A percentile compares a stretch with the other conserved stretches of the same genome.
phyloP scores from a whole-genome alignment of 306 rosid genomes.

The Betula pendula region DNA sequence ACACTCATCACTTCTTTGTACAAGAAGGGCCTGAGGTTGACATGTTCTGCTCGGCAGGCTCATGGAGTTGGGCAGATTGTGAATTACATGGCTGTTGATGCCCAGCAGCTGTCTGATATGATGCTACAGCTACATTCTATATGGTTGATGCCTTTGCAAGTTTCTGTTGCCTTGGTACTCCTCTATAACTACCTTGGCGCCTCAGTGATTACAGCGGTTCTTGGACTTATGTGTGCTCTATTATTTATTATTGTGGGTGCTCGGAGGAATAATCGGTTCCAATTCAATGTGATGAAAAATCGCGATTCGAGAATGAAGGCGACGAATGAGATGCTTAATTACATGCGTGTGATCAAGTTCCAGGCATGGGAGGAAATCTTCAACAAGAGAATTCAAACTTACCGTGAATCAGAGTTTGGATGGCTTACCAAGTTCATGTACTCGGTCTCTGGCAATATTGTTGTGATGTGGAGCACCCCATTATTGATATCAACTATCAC shows the following conservation, averaged over 20 bases:
- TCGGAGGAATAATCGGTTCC: constrained; percentile 54
- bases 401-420: constrained; percentile 63
- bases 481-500: constrained; percentile 69
- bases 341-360: constrained; percentile 95
- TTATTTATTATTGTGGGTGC: constrained; percentile 46
- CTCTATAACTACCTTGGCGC: constrained; percentile 65
- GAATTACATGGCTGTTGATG: constrained; percentile 95
- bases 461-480: constrained; percentile 80
- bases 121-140: constrained; percentile 80
- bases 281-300: constrained; percentile 66
- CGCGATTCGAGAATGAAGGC: constrained; percentile 96
- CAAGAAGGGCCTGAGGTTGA: constrained; percentile 76
- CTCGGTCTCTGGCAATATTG: constrained; percentile 53
- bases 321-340: constrained; percentile 90
- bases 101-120: constrained; percentile 90
- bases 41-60: constrained; percentile 77
- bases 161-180: constrained; percentile 54
- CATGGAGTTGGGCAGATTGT: constrained; percentile 95
- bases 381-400: constrained; percentile 56
- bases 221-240: constrained; percentile 52
- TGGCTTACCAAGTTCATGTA: constrained; percentile 87
- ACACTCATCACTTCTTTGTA: constrained; percentile 80
- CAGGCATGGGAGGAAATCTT: constrained; percentile 98
- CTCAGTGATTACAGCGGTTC: constrained; percentile 47
- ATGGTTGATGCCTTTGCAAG: constrained; percentile 93